These are phyloP conservation scores for Thyridium curvatum DNA, from an alignment of 2,329 filamentous ascomycete genomes.

Conservation along the genomic window DNA sequence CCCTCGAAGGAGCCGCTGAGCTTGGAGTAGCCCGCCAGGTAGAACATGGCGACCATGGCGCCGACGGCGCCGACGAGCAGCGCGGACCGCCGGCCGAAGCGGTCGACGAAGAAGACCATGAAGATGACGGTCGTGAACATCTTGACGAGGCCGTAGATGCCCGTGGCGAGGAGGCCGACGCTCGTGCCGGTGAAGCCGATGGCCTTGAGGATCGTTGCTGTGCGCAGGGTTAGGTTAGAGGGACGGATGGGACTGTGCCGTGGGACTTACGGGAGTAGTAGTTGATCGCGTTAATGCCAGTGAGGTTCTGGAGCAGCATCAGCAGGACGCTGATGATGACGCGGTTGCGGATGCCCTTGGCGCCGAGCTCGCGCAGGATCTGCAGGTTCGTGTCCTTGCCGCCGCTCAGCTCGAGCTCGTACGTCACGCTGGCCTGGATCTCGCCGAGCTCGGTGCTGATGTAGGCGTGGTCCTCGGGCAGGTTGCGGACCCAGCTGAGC, in stretches of 20 bases:
- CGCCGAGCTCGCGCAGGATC: constrained; percentile 47
- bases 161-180: constrained; percentile 28
- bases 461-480: constrained; percentile 44
- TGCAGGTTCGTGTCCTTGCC: constrained; percentile 33
- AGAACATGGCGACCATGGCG: constrained; percentile 33
- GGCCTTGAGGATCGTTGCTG: constrained; percentile 23
- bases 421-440: constrained; percentile 51
- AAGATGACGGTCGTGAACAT: constrained; percentile 28
- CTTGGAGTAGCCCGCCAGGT: constrained; percentile 30
- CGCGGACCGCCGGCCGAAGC: constrained; percentile 38
- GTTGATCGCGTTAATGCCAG: constrained; percentile 54
- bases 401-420: constrained; percentile 33
- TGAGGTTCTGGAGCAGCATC: constrained; percentile 25
- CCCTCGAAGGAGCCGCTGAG: constrained; percentile 14
- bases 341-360: constrained; percentile 26
- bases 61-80: constrained; percentile 36
- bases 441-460: constrained; percentile 50
- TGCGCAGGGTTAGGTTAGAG: background rate
- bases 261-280: constrained; percentile 38
- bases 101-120: constrained; percentile 39
- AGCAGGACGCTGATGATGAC: constrained; percentile 15
- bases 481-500: constrained; percentile 38
- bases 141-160: constrained; percentile 32
- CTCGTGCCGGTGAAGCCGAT: constrained; percentile 26
- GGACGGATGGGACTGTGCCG: background rate